Evolutionary conservation across 2,329 filamentous ascomycete species (phyloP).

Genomic region (Aureobasidium sp.): DNA sequence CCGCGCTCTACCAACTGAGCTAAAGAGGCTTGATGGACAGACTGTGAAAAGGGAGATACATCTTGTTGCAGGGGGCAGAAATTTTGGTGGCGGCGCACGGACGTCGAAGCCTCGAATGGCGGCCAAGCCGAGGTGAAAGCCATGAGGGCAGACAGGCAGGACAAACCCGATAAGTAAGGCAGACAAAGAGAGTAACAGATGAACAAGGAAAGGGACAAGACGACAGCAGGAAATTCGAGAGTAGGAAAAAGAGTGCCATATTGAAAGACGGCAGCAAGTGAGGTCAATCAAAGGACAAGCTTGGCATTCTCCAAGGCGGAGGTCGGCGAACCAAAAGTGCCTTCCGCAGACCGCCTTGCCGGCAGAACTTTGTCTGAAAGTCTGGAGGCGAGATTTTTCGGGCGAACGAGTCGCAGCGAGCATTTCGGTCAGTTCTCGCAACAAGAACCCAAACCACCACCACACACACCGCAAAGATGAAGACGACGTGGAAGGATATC

Average conservation of each 20-base stretch:
- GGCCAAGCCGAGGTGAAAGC: background rate
- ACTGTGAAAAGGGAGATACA: background rate
- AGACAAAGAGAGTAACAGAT: background rate
- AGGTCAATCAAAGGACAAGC: background rate
- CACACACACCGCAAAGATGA: constrained; percentile 37
- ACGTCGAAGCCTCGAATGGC: background rate
- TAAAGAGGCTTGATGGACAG: constrained; percentile 11
- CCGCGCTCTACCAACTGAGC: constrained; percentile 14
- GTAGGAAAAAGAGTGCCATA: background rate
- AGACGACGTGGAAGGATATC: constrained; percentile 52
- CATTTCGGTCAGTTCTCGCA: constrained; percentile 4
- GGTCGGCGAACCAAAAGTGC: background rate
- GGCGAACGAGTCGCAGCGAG: background rate
- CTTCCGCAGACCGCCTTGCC: constrained; percentile 6
- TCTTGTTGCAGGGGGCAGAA: background rate
- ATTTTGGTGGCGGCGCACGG: background rate
- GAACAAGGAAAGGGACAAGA: background rate
- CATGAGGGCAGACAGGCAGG: background rate
- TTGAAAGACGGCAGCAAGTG: background rate
- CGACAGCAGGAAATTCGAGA: too few relatives aligned
- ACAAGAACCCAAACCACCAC: background rate
- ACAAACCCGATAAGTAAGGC: background rate
- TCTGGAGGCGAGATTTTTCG: constrained; percentile 10
- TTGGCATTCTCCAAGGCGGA: background rate
- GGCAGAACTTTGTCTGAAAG: constrained; percentile 3